Evolutionary conservation across 2,329 filamentous ascomycete genomes (phyloP).

Genomic region (Periconia macrospinosa): DNA sequence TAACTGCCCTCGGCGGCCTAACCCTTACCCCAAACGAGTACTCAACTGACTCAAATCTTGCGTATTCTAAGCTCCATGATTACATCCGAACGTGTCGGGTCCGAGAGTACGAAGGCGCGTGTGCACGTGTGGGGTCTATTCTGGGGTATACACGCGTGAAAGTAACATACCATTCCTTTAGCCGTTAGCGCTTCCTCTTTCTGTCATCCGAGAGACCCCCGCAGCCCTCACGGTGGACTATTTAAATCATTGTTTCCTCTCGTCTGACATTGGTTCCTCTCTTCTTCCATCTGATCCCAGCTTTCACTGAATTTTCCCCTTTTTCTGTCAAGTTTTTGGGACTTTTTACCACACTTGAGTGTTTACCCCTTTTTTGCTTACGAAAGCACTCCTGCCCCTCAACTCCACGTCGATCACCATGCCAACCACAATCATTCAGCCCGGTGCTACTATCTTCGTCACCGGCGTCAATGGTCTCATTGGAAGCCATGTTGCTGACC

Average conservation of each 20-base stretch:
- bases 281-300: background rate
- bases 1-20: too few relatives aligned
- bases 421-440: conserved; percentile 18
- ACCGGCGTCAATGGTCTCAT: conserved; percentile 42
- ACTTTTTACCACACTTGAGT: background rate
- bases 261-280: background rate
- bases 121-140: background rate
- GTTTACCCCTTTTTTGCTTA: conserved; percentile 12
- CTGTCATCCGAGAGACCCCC: background rate
- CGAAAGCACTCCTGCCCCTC: conserved; percentile 6
- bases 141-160: too few relatives aligned
- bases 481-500: conserved; percentile 34
- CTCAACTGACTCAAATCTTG: too few relatives aligned
- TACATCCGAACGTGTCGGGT: too few relatives aligned
- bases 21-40: background rate
- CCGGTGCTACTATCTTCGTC: conserved; percentile 34
- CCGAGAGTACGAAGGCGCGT: background rate
- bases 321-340: conserved; percentile 2
- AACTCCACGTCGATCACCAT: conserved; percentile 8
- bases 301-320: background rate
- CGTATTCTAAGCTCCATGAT: too few relatives aligned
- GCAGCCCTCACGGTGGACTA: conserved; percentile 1
- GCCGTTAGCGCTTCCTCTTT: background rate
- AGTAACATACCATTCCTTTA: background rate
- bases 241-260: background rate